These are phyloP conservation scores for Leccinum pellstonianum DNA, from an alignment of 768 basidiomycete genomes.

Conservation along the genomic window DNA sequence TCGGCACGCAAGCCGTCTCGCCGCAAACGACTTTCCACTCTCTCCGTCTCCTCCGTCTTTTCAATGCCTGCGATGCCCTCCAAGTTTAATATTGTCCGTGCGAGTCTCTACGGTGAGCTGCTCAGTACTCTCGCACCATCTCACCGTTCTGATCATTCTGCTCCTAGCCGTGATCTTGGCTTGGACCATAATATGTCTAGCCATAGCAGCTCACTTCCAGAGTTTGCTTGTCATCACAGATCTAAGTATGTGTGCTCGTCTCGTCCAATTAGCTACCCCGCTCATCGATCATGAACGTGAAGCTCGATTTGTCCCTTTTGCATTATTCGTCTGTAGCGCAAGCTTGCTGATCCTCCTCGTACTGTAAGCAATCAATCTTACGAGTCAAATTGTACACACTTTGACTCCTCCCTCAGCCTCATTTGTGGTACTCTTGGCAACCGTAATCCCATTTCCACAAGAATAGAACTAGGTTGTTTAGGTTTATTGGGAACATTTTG, in stretches of 20 bases:
- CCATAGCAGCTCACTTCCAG: conserved; percentile 78
- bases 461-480: conserved; percentile 69
- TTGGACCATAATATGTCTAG: conserved; percentile 78
- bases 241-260: conserved; percentile 56
- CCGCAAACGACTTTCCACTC: conserved; percentile 33
- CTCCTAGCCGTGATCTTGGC: conserved; percentile 58
- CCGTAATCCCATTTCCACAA: conserved; percentile 77
- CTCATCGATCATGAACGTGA: conserved; percentile 29
- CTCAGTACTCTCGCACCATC: not conserved
- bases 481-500: conserved; percentile 74
- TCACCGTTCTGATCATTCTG: conserved; percentile 6
- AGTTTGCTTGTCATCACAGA: conserved; percentile 68
- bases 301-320: conserved; percentile 88
- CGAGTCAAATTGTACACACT: conserved; percentile 1
- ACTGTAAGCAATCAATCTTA: conserved; percentile 47
- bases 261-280: not conserved
- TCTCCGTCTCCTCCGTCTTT: conserved; percentile 33
- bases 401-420: conserved; percentile 43
- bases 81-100: conserved; percentile 67
- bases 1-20: conserved; percentile 32
- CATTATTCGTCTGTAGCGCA: conserved; percentile 74
- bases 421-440: conserved; percentile 61
- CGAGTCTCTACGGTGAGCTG: conserved; percentile 61
- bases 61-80: conserved; percentile 56
- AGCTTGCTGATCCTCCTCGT: conserved; percentile 66